Conservation (phyloP, 1,139 yeast genomes). For the Taphrina confusa region DNA sequence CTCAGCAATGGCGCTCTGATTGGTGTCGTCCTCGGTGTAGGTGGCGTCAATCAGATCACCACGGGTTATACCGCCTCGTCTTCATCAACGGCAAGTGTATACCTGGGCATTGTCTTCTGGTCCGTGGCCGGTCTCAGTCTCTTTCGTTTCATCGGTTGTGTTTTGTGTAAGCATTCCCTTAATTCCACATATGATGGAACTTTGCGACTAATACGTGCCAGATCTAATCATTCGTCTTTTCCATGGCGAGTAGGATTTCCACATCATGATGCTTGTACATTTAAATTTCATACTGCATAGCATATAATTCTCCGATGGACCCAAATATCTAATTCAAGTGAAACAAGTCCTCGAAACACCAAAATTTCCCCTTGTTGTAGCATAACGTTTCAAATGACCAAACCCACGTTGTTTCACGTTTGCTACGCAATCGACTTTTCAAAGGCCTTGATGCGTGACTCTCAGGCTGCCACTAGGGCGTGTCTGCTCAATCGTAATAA, state of each 20-base stretch:
- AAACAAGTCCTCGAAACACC: no score
- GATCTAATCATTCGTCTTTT: conserved; percentile 27
- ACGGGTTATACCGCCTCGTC: conserved; percentile 17
- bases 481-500: no score
- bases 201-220: not conserved
- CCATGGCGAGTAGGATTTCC: conserved; percentile 22
- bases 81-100: conserved; percentile 46
- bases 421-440: no score
- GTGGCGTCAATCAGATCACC: conserved; percentile 54
- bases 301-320: not conserved
- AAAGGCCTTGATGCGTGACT: no score
- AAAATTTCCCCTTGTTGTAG: no score
- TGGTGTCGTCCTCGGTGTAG: conserved; percentile 71
- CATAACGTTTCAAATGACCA: no score
- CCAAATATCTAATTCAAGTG: no score
- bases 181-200: not conserved
- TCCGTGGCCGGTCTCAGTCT: conserved; percentile 73
- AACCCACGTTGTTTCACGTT: no score
- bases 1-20: conserved; percentile 64
- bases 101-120: conserved; percentile 76
- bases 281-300: not conserved
- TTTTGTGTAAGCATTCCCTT: conserved; percentile 2
- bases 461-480: no score
- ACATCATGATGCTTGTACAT: not conserved
- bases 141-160: conserved; percentile 62